Evolutionary conservation across 176 grass and related monocot genomes (phyloP).

Genomic region (Tuctoria greenei): DNA sequence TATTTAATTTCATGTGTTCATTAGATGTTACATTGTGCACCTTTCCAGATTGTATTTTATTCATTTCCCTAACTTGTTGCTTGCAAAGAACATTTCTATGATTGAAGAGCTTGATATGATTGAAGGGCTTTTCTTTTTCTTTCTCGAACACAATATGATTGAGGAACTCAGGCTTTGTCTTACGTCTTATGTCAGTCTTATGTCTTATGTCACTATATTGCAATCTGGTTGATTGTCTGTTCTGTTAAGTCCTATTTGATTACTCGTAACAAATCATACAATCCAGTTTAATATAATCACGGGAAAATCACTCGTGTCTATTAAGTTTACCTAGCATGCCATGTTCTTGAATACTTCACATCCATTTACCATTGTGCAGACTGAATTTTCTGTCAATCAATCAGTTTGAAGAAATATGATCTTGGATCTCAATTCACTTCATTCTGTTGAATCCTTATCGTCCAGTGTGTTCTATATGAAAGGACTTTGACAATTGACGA

Average conservation of each 20-base stretch:
- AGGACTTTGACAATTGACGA: slow-evolving; percentile 59
- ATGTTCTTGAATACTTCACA: background rate
- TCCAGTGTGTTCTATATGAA: slow-evolving; percentile 16
- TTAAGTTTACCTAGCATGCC: no score
- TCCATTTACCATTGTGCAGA: slow-evolving; percentile 6
- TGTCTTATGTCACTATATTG: slow-evolving; percentile 10
- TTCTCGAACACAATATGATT: no score
- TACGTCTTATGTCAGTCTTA: no score
- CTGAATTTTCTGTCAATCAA: slow-evolving; percentile 58
- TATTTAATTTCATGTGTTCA: background rate
- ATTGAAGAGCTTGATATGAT: slow-evolving; percentile 52
- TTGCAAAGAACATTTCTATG: slow-evolving; percentile 59
- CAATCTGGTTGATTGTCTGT: background rate
- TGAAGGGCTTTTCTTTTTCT: no score
- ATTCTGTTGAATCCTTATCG: no score
- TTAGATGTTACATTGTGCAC: background rate
- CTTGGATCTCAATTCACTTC: no score
- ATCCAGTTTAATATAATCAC: no score
- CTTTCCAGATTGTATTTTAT: slow-evolving; percentile 54
- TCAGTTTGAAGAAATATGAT: no score
- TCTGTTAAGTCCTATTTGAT: no score
- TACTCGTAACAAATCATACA: no score
- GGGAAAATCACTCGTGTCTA: no score
- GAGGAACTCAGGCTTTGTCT: slow-evolving; percentile 16
- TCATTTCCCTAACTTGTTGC: slow-evolving; percentile 63